phyloP scores from a whole-genome alignment of 352 stramenopile genomes.

The Phytophthora kernoviae region DNA sequence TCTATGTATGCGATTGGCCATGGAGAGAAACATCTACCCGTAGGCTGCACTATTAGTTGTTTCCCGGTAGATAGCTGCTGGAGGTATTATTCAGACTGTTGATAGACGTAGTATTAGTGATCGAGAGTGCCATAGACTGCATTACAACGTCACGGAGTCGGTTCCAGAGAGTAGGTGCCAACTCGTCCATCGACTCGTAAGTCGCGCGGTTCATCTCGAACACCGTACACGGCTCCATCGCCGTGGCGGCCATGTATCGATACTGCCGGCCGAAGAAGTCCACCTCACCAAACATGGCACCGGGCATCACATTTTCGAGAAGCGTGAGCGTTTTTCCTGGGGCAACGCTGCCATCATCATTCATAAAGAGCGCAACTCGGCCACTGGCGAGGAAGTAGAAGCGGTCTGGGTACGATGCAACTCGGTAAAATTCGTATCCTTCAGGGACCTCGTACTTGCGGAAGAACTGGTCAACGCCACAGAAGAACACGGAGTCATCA shows the following conservation, averaged over 20 bases:
- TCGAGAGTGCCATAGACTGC: conserved; percentile 80
- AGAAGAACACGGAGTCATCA: conserved; percentile 71
- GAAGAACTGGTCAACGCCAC: conserved; percentile 72
- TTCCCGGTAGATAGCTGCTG: conserved; percentile 18
- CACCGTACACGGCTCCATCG: conserved; percentile 60
- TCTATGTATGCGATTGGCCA: conserved; percentile 22
- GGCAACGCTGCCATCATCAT: conserved; percentile 61
- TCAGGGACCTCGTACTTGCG: conserved; percentile 50
- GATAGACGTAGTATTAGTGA: conserved; percentile 77
- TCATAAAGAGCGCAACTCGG: conserved; percentile 78
- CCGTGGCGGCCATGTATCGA: conserved; percentile 62
- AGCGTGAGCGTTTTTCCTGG: conserved; percentile 54
- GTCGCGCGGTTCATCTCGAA: conserved; percentile 71
- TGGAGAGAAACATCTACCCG: background rate
- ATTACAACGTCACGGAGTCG: conserved; percentile 82
- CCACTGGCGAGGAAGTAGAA: conserved; percentile 84
- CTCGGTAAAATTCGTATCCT: conserved; percentile 78
- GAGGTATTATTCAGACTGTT: conserved; percentile 55
- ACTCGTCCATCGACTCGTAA: conserved; percentile 68
- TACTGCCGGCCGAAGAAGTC: conserved; percentile 84
- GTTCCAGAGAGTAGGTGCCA: conserved; percentile 68
- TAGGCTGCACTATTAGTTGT: conserved; percentile 20
- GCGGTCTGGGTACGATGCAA: conserved; percentile 56
- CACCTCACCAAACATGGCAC: conserved; percentile 86
- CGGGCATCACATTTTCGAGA: conserved; percentile 73